A percentile compares a stretch with the other conserved stretches of the same genome.
Evolutionary conservation across 441 rosid species (phyloP).

Genomic region (Populus trichocarpa): DNA sequence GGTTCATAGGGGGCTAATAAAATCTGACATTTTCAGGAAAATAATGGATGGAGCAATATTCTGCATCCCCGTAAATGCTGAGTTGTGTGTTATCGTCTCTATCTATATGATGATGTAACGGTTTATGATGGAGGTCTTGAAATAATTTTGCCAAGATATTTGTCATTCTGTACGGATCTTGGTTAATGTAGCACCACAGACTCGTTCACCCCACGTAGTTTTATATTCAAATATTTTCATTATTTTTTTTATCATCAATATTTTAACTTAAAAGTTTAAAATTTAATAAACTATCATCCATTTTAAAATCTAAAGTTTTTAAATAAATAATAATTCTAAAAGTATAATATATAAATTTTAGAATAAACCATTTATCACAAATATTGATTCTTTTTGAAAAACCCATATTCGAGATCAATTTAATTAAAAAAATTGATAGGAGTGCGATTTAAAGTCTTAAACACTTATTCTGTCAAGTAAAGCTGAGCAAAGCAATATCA

Average conservation of each 20-base stretch:
- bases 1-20: not conserved
- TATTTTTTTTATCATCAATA: not conserved
- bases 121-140: slow-evolving; percentile 6
- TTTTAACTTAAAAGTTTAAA: no score
- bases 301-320: no score
- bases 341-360: no score
- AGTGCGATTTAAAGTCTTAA: not conserved
- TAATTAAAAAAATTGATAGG: no score
- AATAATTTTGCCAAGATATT: not conserved
- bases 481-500: not conserved
- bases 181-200: not conserved
- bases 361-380: not conserved
- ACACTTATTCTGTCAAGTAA: no score
- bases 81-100: not conserved
- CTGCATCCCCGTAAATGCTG: slow-evolving; percentile 12
- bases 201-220: not conserved
- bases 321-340: no score
- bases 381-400: no score
- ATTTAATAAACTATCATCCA: not conserved
- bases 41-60: slow-evolving; percentile 6
- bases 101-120: not conserved
- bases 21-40: not conserved
- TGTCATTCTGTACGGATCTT: not conserved
- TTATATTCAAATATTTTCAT: no score
- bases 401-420: not conserved